These are phyloP conservation scores for Leptodermis oblonga DNA, from an alignment of 257 asterid species.

Conservation along the genomic window DNA sequence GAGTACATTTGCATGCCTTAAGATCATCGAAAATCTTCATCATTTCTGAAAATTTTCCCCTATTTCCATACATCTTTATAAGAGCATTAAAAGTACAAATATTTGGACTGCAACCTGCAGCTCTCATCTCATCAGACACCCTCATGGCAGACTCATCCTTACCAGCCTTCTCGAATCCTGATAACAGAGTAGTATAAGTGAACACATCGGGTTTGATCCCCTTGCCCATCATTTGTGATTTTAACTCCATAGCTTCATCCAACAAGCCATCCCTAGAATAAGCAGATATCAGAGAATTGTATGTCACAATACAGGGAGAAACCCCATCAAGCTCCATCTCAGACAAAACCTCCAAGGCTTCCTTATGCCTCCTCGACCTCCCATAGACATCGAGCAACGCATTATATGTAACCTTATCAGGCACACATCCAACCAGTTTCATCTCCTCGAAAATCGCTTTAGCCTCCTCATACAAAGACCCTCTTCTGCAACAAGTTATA, in stretches of 20 bases:
- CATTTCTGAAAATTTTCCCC: conserved; percentile 82
- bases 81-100: conserved; percentile 90
- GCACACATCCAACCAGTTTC: conserved; percentile 65
- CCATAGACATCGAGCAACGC: conserved; percentile 87
- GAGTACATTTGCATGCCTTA: conserved; percentile 60
- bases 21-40: conserved; percentile 82
- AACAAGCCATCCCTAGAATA: conserved; percentile 72
- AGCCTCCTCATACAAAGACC: conserved; percentile 79
- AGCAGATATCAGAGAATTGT: conserved; percentile 77
- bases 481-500: conserved; percentile 76
- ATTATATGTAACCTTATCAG: conserved; percentile 87
- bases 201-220: conserved; percentile 91
- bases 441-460: conserved; percentile 71
- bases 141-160: conserved; percentile 80
- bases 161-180: conserved; percentile 94
- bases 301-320: conserved; percentile 65
- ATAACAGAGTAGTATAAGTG: conserved; percentile 78
- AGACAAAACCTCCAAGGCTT: conserved; percentile 76
- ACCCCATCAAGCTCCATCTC: conserved; percentile 77
- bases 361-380: conserved; percentile 76
- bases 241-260: conserved; percentile 75
- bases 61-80: conserved; percentile 81
- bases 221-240: conserved; percentile 53
- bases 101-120: conserved; percentile 69
- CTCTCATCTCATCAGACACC: conserved; percentile 69